phyloP scores from a whole-genome alignment of 345 rosid genomes.

The Abelmoschus esculentus region DNA sequence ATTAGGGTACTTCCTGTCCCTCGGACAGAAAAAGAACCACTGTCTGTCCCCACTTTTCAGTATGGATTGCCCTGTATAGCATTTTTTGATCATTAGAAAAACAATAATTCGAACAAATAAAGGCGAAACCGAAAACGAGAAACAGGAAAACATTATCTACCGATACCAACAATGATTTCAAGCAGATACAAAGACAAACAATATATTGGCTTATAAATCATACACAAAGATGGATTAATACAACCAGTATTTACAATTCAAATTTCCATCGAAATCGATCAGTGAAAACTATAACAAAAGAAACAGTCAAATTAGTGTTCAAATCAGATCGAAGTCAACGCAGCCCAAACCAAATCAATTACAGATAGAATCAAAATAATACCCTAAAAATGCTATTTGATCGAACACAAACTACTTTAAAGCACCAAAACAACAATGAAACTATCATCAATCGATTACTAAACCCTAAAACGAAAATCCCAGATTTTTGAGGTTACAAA shows the following conservation, averaged over 20 bases:
- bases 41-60: neutral
- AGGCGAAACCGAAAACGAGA: too few species aligned
- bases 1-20: neutral
- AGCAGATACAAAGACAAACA: too few species aligned
- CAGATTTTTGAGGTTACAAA: neutral
- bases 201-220: too few species aligned
- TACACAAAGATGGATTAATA: too few species aligned
- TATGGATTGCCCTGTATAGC: neutral
- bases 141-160: too few species aligned
- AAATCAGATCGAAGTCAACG: neutral
- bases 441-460: neutral
- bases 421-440: neutral
- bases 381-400: neutral
- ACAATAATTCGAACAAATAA: neutral
- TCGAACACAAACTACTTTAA: slow-evolving; percentile 2
- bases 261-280: neutral
- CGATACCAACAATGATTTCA: too few species aligned
- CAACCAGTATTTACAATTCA: too few species aligned
- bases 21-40: neutral
- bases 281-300: neutral
- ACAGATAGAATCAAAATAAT: neutral
- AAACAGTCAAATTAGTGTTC: neutral
- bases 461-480: neutral
- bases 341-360: neutral
- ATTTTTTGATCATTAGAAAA: neutral